Base-by-base conservation (phyloP, 1,139 yeast species). In the Yamadazyma sp. region DNA sequence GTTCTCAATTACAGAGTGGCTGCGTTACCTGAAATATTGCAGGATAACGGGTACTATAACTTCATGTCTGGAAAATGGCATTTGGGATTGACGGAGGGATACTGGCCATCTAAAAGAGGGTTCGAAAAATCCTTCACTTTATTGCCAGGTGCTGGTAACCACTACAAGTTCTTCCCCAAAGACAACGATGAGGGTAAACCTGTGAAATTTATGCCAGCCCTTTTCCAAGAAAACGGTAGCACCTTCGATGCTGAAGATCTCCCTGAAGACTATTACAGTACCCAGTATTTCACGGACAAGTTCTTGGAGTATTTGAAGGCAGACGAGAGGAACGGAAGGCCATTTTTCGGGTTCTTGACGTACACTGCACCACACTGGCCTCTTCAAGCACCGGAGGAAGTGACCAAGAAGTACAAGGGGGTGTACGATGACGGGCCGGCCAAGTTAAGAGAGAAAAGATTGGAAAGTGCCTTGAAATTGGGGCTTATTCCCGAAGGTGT, bases 291-390 rank as follows among this genome's bases (percentile, higher is more conserved):
- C 54, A 74, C 81, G 5, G 65, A 64, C 38, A 73, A 65, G 46
- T 67, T 68, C 11, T 49, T 75, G 33, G 69, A 69, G 34, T 67
- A 58, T 35, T 52, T 71, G 39, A 46, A 59, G 6, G 56, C 62
- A 23, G 58, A 60, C 11, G 45, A 42, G 1, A 53, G 73, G 34
- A 44, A 51, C 2, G 69, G 57, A n/a, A 55, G 70, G 45, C 83
- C 83, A 7, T 78, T 75, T 45, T 73, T 76, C 46, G 80, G 79
- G 1, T 57, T 65, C 34, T 55, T 77, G 41, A 76, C 83, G 2
- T 77, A 73, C 46, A 76, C 81, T 4, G 82, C 83, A 1, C 83
- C 83, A 2, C 83, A 77, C 52, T 78, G 83, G 83, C 83, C 83
- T 6, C 66, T 69, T 43, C 83, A 77, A 55, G 83, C 83, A 0